Percentiles rank a stretch among this genome's conserved stretches.
Evolutionary conservation across 169 alveolate genomes (phyloP).

Genomic region (Plasmodium berghei): DNA sequence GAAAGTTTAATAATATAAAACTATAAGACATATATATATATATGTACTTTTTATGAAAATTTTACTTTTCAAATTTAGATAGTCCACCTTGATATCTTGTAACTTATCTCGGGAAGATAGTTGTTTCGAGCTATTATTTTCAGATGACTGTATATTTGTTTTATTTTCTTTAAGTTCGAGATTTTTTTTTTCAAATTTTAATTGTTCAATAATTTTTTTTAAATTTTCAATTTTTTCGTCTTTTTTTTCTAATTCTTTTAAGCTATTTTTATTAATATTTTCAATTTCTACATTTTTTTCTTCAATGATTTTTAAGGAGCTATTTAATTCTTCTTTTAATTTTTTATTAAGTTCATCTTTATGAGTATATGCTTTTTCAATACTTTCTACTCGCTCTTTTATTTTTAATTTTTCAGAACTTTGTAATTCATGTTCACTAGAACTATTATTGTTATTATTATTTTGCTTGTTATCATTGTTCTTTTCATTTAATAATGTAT

Average conservation of each 20-base stretch:
- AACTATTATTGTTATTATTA: not conserved
- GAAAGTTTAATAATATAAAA: not conserved
- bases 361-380: constrained; percentile 12
- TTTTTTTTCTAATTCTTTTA: constrained; percentile 35
- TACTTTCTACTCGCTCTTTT: constrained; percentile 23
- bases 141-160: not conserved
- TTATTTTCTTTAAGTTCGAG: not conserved
- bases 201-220: constrained; percentile 48
- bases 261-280: constrained; percentile 27
- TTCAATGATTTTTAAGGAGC: constrained; percentile 56
- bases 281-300: constrained; percentile 68
- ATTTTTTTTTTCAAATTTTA: constrained; percentile 26
- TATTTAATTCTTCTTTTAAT: constrained; percentile 58
- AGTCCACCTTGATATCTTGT: not conserved
- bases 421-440: not conserved
- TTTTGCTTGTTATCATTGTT: not conserved
- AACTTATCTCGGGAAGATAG: not conserved
- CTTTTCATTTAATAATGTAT: not conserved
- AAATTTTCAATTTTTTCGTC: constrained; percentile 33
- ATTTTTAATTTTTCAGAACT: constrained; percentile 20
- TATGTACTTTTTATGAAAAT: not conserved
- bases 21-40: not conserved
- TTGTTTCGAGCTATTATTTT: too few relatives aligned
- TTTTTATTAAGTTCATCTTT: constrained; percentile 55
- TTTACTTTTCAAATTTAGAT: constrained; percentile 46